Conservation (phyloP, 2,329 filamentous ascomycete genomes). For the Corinectria fuckeliana region DNA sequence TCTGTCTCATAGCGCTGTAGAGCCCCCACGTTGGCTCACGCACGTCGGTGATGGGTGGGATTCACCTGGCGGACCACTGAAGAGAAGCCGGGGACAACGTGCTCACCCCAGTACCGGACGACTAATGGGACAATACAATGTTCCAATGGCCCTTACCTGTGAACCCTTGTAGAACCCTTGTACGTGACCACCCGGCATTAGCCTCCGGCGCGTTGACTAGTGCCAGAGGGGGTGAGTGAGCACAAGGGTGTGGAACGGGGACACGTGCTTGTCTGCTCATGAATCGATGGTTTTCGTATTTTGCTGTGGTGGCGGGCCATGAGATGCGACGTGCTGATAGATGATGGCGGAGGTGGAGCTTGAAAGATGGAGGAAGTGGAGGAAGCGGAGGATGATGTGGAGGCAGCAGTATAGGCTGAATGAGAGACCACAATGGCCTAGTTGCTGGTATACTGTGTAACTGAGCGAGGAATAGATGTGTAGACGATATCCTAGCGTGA, state of each 20-base stretch:
- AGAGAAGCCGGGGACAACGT: slow-evolving; percentile 30
- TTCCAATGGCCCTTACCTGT: slow-evolving; percentile 21
- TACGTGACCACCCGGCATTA: slow-evolving; percentile 2
- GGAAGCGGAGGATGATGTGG: slow-evolving; percentile 18
- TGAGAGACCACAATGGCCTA: slow-evolving; percentile 11
- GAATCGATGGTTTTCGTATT: slow-evolving; percentile 22
- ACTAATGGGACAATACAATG: slow-evolving; percentile 26
- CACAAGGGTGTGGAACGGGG: slow-evolving; percentile 19
- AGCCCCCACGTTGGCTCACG: slow-evolving; percentile 37
- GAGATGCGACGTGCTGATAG: slow-evolving; percentile 11
- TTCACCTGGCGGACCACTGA: slow-evolving; percentile 19
- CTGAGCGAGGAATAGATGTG: background rate
- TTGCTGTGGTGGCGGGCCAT: slow-evolving; percentile 10
- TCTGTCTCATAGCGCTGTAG: slow-evolving; percentile 26
- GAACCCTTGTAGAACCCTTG: background rate
- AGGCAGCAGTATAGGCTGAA: slow-evolving; percentile 10
- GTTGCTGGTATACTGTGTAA: background rate
- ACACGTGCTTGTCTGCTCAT: slow-evolving; percentile 38
- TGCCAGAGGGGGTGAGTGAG: slow-evolving; percentile 6
- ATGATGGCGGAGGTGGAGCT: slow-evolving; percentile 17
- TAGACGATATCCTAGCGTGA: too few species aligned
- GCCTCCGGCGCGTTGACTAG: slow-evolving; percentile 11
- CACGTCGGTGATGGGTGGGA: slow-evolving; percentile 38
- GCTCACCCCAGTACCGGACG: slow-evolving; percentile 29
- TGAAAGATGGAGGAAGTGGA: slow-evolving; percentile 1